Base-by-base conservation (phyloP, 2,329 filamentous ascomycete species). In the Hymenoscyphus infarciens region DNA sequence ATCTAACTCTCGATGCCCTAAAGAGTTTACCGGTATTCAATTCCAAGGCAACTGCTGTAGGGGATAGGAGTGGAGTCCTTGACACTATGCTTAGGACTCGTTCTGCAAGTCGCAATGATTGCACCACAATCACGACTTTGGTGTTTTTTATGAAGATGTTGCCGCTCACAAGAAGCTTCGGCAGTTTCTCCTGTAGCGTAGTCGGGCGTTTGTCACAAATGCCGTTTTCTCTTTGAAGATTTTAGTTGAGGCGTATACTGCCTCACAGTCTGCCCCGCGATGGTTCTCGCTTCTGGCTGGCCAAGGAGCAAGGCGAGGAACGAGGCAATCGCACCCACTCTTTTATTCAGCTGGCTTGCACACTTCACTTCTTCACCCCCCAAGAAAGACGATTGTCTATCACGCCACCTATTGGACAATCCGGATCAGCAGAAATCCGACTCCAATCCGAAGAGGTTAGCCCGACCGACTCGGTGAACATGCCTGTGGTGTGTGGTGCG, bases 251-350 rank as follows among this genome's bases (percentile, higher is more conserved):
- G 39, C 5, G 16, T 11, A 6, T 3, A 49, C 42, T 49, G 39
- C 39, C 39, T 45, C 8, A 22, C 39, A 45, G 39, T 45, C 39
- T 45, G 39, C 39, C 39, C 39, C n/a, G 39, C 42, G 42, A 49
- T 49, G 42, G 2, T 25, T 49, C 42, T 49, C 42, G 42, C 42
- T 49, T 49, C 42, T 49, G 42, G 42, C 42, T 49, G 42, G 42
- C 42, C 42, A 49, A 49, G 42, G 15, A 31, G 19, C 33, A 31
- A 57, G 55, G 55, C 42, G 19, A 49, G 42, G 15, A 55, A 38
- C 33, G 55, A 57, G 55, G 55, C 55, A 57, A 57, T n/a, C n/a
- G n/a, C n/a, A n/a, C n/a, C 33, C 4, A 22, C 31, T 27, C 25
- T 27, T 49, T 22, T 22, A 33, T 27, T 35, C n/a, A 33, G 31